Conservation (phyloP, 495 filamentous ascomycete genomes). For the Aspergillus ostianus region DNA sequence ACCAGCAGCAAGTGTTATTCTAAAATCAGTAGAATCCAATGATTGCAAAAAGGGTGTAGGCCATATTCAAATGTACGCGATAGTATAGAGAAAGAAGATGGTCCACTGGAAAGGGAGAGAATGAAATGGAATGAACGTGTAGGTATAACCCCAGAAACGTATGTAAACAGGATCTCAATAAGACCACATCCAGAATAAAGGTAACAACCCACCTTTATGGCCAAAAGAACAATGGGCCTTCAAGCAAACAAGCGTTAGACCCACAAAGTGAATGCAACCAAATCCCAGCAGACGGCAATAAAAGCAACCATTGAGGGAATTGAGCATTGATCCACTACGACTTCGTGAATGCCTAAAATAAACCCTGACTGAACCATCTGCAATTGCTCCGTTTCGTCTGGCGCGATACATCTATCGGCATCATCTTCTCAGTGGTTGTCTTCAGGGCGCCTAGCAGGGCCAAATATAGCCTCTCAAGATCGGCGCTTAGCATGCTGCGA, state of each 20-base stretch:
- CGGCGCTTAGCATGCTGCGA: neutral
- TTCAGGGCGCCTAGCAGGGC: constrained; percentile 10
- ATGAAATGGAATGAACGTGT: constrained; percentile 1
- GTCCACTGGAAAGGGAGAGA: constrained; percentile 9
- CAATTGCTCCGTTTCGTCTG: constrained; percentile 19
- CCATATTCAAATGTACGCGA: neutral
- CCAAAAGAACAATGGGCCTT: neutral
- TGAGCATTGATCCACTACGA: constrained; percentile 1
- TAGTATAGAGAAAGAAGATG: neutral
- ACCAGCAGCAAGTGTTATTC: neutral
- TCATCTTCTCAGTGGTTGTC: constrained; percentile 9
- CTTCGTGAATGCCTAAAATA: constrained; percentile 4
- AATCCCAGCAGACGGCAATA: neutral
- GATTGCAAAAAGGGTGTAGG: neutral
- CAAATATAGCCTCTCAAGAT: constrained; percentile 3
- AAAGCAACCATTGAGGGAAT: constrained; percentile 3
- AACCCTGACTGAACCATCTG: neutral
- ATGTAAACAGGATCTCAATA: constrained; percentile 10
- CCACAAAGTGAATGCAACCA: neutral
- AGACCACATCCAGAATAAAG: constrained; percentile 4
- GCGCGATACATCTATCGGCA: constrained; percentile 4
- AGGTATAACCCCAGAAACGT: constrained; percentile 3
- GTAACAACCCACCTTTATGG: neutral
- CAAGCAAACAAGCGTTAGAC: neutral
- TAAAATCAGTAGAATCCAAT: neutral